Conservation (phyloP, 495 filamentous ascomycete species). For the Jackrogersella minutella region DNA sequence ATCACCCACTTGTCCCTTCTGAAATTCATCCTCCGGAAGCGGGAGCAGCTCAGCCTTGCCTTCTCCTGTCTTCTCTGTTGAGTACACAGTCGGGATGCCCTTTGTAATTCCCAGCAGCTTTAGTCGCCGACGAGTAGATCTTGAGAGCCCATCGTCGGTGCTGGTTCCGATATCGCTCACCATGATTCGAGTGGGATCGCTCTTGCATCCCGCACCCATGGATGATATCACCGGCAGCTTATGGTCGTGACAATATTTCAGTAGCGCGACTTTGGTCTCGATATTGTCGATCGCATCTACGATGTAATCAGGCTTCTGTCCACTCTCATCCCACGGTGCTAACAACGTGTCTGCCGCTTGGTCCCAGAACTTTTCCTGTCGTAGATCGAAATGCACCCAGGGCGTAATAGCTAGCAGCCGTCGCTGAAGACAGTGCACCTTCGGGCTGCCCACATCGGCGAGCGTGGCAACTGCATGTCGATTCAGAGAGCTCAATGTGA, state of each 20-base stretch:
- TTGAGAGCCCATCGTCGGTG: conserved; percentile 88
- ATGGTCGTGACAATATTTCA: conserved; percentile 84
- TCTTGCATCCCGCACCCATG: conserved; percentile 98
- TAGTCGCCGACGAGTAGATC: conserved; percentile 79
- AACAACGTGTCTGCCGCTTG: conserved; percentile 70
- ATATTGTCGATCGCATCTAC: conserved; percentile 99
- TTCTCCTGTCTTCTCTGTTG: conserved; percentile 87
- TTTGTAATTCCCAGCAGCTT: conserved; percentile 80
- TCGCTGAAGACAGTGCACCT: conserved; percentile 82
- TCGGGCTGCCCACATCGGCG: conserved; percentile 92
- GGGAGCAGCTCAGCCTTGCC: conserved; percentile 91
- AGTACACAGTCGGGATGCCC: conserved; percentile 92
- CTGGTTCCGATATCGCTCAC: conserved; percentile 91
- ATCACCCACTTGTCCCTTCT: conserved; percentile 87
- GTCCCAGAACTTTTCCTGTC: conserved; percentile 82
- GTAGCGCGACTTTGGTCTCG: conserved; percentile 89
- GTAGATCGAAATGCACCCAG: conserved; percentile 89
- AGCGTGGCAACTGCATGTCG: conserved; percentile 93
- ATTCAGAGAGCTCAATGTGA: conserved; percentile 91
- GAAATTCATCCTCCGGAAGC: conserved; percentile 85
- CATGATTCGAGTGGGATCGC: conserved; percentile 89
- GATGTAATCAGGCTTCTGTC: conserved; percentile 79
- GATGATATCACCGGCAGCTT: conserved; percentile 84
- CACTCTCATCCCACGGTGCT: conserved; percentile 66
- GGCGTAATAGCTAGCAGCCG: conserved; percentile 85